Evolutionary conservation across 2,329 filamentous ascomycete species (phyloP).

Genomic region (Microsporum ferrugineum): DNA sequence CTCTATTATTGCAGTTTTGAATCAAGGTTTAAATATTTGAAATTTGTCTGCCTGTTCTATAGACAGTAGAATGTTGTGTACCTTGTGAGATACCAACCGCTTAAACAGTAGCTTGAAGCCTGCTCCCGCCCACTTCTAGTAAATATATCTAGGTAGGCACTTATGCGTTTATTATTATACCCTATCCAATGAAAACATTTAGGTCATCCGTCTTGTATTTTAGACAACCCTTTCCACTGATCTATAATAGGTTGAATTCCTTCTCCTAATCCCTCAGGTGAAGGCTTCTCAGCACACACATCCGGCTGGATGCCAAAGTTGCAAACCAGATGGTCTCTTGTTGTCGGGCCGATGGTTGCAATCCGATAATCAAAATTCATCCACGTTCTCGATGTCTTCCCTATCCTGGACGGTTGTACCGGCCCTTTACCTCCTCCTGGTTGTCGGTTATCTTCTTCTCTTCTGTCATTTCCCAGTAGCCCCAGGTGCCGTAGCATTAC

Average conservation of each 20-base stretch:
- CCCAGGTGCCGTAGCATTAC: slow-evolving; percentile 47
- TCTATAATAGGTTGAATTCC: slow-evolving; percentile 49
- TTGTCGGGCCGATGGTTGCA: slow-evolving; percentile 89
- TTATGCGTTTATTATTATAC: no score
- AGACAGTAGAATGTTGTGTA: background rate
- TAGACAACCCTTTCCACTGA: background rate
- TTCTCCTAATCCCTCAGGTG: slow-evolving; percentile 62
- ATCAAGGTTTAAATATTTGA: background rate
- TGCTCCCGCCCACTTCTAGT: no score
- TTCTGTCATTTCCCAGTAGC: slow-evolving; percentile 31
- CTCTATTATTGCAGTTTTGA: background rate
- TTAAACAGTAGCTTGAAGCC: background rate
- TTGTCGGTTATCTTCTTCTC: background rate
- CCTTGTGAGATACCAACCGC: background rate
- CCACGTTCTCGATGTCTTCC: slow-evolving; percentile 12
- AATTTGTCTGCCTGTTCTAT: background rate
- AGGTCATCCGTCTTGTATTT: background rate
- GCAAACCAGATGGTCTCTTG: slow-evolving; percentile 55
- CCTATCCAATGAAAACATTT: no score
- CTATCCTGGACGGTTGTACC: slow-evolving; percentile 5
- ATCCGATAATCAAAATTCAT: slow-evolving; percentile 46
- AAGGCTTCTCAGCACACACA: slow-evolving; percentile 67
- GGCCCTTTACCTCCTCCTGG: background rate
- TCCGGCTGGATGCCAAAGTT: slow-evolving; percentile 36
- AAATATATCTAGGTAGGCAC: background rate